Percentiles rank a stretch among this genome's conserved stretches.
phyloP scores from a whole-genome alignment of 257 asterid genomes.

The Mitragyna speciosa region DNA sequence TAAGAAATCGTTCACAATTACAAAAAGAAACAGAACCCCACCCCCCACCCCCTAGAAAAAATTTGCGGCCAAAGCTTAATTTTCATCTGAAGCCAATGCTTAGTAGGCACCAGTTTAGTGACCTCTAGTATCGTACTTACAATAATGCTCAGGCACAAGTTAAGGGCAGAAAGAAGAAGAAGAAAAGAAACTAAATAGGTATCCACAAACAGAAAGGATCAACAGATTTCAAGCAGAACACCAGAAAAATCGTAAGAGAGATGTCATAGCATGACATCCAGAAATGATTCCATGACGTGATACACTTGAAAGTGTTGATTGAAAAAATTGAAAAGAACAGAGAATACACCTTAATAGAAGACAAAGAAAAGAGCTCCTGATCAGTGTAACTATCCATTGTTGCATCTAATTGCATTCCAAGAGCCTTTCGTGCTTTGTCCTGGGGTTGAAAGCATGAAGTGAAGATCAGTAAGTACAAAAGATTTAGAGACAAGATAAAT shows the following conservation, averaged over 20 bases:
- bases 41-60: too few relatives aligned
- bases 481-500: not conserved
- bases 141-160: too few relatives aligned
- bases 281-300: not conserved
- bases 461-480: conserved; percentile 2
- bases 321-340: not conserved
- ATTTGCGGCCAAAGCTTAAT: too few relatives aligned
- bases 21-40: not conserved
- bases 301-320: not conserved
- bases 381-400: conserved; percentile 73
- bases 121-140: not conserved
- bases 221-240: not conserved
- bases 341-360: conserved; percentile 67
- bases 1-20: not conserved
- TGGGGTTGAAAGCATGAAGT: conserved; percentile 29
- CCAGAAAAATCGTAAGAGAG: not conserved
- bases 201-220: not conserved
- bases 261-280: not conserved
- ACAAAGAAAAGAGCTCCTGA: conserved; percentile 68
- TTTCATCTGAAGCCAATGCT: too few relatives aligned
- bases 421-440: conserved; percentile 93
- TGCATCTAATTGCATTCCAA: conserved; percentile 69
- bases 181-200: too few relatives aligned
- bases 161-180: too few relatives aligned
- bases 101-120: too few relatives aligned